Evolutionary conservation across 768 basidiomycete genomes (phyloP), one percentile per base, ranked within the genome.

Genomic region (Crassisporium funariophilum): DNA sequence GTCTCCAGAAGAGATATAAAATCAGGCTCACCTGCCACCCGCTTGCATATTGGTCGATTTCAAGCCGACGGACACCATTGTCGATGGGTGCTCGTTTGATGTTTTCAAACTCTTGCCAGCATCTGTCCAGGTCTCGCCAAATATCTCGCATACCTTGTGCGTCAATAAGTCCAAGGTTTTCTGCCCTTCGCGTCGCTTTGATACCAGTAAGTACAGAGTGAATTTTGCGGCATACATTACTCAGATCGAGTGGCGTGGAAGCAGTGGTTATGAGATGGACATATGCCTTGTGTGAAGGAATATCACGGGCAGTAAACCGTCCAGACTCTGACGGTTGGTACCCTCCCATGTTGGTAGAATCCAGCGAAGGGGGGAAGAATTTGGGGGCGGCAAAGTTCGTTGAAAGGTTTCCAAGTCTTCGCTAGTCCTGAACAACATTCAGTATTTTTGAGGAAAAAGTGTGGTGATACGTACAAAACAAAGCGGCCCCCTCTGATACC

Each of bases 401-500:
- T 91, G 85, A 62, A 95, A 91, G 0, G 78, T 64, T 12, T 81
- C 71, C 16, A 92, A 72, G 63, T 95, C 92, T 35, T 92, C 91
- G 21, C 84, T 81, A 41, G 80, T 76, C 36, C 88, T 92, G 37
- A 23, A 16, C 5, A 43, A 31, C 11, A 34, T 9, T 36, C 41
- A 42, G 52, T 47, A 23, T 9, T 15, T n/a, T n/a, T n/a, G n/a
- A n/a, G n/a, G n/a, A n/a, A n/a, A 12, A 25, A 17, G 23, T 10
- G 35, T 21, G 15, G 33, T 9, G 31, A 29, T 22, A 50, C 89
- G 57, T 69, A 91, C 91, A 95, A 67, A 36, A 86, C 72, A 37
- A 95, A 75, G 29, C 91, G 84, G 2, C 91, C 86, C n/a, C 94
- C 94, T 40, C 84, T 78, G 47, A 95, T 75, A 16, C 86, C 94